phyloP scores from a whole-genome alignment of 2,329 filamentous ascomycete species.

The Pseudogymnoascus sp. region DNA sequence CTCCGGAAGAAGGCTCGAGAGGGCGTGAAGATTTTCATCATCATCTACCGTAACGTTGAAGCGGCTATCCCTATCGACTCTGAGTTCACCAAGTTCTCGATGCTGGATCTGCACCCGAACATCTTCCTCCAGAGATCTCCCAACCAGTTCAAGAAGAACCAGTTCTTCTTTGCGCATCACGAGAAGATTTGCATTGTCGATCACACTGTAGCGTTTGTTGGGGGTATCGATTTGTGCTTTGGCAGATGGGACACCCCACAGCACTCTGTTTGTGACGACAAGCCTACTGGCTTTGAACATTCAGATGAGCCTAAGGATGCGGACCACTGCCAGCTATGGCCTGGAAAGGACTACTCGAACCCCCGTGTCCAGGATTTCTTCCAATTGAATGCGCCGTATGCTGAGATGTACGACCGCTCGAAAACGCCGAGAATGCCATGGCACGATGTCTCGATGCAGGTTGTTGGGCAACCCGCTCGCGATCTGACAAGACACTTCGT shows the following conservation, averaged over 20 bases:
- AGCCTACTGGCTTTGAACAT: conserved; percentile 85
- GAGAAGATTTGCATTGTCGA: conserved; percentile 97
- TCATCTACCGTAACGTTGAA: conserved; percentile 96
- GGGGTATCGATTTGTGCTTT: conserved; percentile 93
- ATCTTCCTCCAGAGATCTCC: conserved; percentile 93
- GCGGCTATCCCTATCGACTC: conserved; percentile 96
- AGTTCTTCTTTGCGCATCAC: conserved; percentile 98
- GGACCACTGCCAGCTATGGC: conserved; percentile 92
- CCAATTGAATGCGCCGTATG: conserved; percentile 84
- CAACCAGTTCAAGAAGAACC: conserved; percentile 97
- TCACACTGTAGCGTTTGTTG: conserved; percentile 90
- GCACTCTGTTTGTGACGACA: conserved; percentile 84
- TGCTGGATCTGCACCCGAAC: conserved; percentile 91
- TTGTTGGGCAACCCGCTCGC: conserved; percentile 89
- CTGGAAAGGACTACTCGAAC: conserved; percentile 97
- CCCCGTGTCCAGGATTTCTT: conserved; percentile 94
- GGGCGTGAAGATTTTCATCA: conserved; percentile 95
- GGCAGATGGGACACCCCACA: conserved; percentile 96
- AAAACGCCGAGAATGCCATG: conserved; percentile 92
- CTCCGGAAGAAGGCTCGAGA: conserved; percentile 89
- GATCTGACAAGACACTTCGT: conserved; percentile 95
- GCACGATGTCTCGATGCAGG: conserved; percentile 97
- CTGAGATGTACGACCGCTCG: conserved; percentile 95
- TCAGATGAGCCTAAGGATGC: conserved; percentile 72
- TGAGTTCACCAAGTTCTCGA: conserved; percentile 93